Conservation (phyloP, 73 alveolate species). For the Paramecium caudatum region DNA sequence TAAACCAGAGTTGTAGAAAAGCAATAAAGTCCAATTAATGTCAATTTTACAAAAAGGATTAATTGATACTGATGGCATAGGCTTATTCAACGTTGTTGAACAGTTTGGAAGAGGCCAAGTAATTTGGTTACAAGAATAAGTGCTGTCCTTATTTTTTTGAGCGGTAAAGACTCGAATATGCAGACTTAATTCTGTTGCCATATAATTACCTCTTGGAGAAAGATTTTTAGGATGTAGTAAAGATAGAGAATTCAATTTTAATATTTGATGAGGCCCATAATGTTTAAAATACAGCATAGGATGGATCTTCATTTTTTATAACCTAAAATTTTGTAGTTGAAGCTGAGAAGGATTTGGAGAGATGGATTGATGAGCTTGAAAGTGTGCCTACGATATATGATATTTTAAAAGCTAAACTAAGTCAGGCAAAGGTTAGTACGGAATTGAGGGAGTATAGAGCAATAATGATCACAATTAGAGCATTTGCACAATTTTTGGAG, state of each 20-base stretch:
- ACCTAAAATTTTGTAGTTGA: neutral
- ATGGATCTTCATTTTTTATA: conserved; percentile 65
- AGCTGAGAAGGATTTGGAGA: conserved; percentile 30
- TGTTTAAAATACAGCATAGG: conserved; percentile 67
- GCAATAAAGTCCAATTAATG: neutral
- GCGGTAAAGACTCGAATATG: conserved; percentile 78
- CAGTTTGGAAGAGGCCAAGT: conserved; percentile 83
- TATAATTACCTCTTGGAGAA: conserved; percentile 78
- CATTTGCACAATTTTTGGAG: conserved; percentile 8
- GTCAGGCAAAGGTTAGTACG: neutral
- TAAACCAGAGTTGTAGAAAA: conserved; percentile 62
- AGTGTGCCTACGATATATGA: neutral
- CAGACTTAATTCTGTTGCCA: conserved; percentile 85
- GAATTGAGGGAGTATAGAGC: conserved; percentile 40
- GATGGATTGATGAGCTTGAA: conserved; percentile 44
- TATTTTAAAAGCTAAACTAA: neutral
- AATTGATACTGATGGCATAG: neutral
- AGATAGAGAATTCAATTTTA: conserved; percentile 56
- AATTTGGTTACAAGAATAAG: conserved; percentile 80
- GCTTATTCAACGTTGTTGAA: neutral
- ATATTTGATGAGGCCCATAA: conserved; percentile 78
- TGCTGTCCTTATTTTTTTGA: conserved; percentile 87
- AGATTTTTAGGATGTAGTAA: conserved; percentile 61
- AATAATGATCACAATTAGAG: conserved; percentile 2
- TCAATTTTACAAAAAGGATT: conserved; percentile 1